Evolutionary conservation across 352 stramenopile species (phyloP).

Genomic region (Pythium plurisporium): DNA sequence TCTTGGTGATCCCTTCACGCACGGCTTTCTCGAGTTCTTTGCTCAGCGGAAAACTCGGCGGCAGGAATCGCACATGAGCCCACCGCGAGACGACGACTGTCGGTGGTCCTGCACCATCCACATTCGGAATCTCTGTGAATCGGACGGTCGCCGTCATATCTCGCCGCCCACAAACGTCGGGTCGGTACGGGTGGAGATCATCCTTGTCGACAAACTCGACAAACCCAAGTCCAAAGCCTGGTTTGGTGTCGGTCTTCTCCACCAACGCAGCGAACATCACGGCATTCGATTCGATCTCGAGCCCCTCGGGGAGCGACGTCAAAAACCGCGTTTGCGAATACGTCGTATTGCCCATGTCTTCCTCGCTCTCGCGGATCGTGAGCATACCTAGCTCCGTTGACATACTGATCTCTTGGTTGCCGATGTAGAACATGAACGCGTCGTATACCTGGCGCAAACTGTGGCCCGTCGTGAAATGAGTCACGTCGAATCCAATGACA

Average conservation of each 20-base stretch:
- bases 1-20: background rate
- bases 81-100: background rate
- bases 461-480: slow-evolving; percentile 4
- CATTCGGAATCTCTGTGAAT: background rate
- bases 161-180: slow-evolving; percentile 1
- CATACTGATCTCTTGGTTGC: slow-evolving; percentile 13
- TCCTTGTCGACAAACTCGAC: slow-evolving; percentile 18
- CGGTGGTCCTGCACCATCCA: background rate
- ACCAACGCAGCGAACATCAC: background rate
- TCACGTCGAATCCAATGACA: slow-evolving; percentile 6
- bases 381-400: slow-evolving; percentile 6
- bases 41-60: slow-evolving; percentile 1
- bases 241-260: background rate
- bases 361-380: slow-evolving; percentile 13
- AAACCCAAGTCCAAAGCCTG: background rate
- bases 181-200: slow-evolving; percentile 7
- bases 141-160: slow-evolving; percentile 2
- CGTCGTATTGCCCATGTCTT: background rate
- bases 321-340: slow-evolving; percentile 13
- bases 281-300: slow-evolving; percentile 17
- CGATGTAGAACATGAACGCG: slow-evolving; percentile 9
- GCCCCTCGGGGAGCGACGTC: background rate
- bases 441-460: slow-evolving; percentile 15
- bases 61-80: slow-evolving; percentile 1
- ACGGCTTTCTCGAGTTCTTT: background rate